Evolutionary conservation across 2,329 filamentous ascomycete species (phyloP), one percentile per base, ranked within the genome.

Genomic region (Scedosporium minutisporum): DNA sequence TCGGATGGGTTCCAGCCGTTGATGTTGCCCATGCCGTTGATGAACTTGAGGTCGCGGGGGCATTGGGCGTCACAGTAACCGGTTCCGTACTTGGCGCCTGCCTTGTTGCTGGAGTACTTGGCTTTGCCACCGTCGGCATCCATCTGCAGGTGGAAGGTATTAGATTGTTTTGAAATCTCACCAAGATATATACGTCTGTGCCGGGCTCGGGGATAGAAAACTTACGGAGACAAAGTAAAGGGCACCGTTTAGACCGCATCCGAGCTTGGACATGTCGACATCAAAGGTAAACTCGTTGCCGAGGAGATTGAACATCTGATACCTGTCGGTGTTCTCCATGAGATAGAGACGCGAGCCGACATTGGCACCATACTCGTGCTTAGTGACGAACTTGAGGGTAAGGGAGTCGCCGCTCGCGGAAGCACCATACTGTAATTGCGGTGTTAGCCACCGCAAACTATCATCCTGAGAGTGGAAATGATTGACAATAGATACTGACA

Each of bases 241-340:
- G 57, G 87, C 87, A 61, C 87, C 87, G 73, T 91, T 90, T 64
- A 90, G 75, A 64, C 88, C 88, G 69, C 88, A 91, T 64, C 83
- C 82, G 21, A 89, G 76, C 67, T 82, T 80, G 44, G 86, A 88
- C 55, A 88, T 82, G 70, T 90, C 87, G 25, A 89, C 87, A 63
- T 89, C 87, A 65, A 90, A 89, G 62, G 85, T 87, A 74, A 90
- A 86, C 73, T 90, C 87, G 69, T 87, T 81, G 74, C 84, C 85
- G 61, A 85, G 77, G 63, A 89, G 77, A 64, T 83, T 80, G 75
- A 89, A 86, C 70, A 82, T 80, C 75, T 88, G 76, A 73, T 90
- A 90, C 64, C 80, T 82, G 67, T 77, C 78, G 57, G 85, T 82
- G 60, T 79, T 76, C 67, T 82, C 80, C 77, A 90, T 82, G 65